phyloP scores from a whole-genome alignment of 1,139 yeast species.

The Hemisphaericaspora lyxosophila region DNA sequence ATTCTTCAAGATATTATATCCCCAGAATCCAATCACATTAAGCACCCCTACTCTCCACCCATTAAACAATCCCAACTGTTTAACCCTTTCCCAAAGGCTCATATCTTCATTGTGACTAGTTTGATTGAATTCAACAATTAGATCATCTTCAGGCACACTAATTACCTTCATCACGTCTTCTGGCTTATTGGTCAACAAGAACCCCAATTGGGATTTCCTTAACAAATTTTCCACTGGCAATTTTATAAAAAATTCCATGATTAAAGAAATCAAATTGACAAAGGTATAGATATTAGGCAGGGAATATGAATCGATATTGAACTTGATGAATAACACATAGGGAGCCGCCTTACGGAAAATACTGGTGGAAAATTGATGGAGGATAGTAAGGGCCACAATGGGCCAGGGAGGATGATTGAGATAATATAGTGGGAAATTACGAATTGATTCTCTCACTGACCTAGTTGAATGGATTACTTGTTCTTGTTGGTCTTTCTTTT shows the following conservation, averaged over 20 bases:
- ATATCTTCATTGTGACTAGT: constrained; percentile 21
- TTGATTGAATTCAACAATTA: constrained; percentile 49
- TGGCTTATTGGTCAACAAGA: constrained; percentile 47
- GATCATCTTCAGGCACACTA: constrained; percentile 43
- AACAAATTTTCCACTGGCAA: constrained; percentile 86
- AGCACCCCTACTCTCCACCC: constrained; percentile 91
- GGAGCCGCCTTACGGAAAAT: constrained; percentile 73
- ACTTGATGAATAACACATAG: constrained; percentile 60
- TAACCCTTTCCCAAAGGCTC: constrained; percentile 18
- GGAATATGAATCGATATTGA: constrained; percentile 68
- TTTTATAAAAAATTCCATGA: constrained; percentile 68
- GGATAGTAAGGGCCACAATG: constrained; percentile 52
- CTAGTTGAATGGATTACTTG: constrained; percentile 22
- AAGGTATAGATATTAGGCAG: constrained; percentile 59
- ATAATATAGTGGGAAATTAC: constrained; percentile 38
- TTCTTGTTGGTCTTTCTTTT: constrained; percentile 8
- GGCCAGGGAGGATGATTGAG: constrained; percentile 56
- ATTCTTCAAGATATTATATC: constrained; percentile 62
- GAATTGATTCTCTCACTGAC: constrained; percentile 40
- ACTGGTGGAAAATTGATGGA: constrained; percentile 63
- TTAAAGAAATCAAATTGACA: constrained; percentile 55
- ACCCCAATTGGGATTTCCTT: constrained; percentile 77
- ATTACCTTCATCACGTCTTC: constrained; percentile 37
- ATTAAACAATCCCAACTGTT: constrained; percentile 57
- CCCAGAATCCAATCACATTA: constrained; percentile 82